Conservation (phyloP, 768 basidiomycete genomes). For the Pulveroboletus sp. region DNA sequence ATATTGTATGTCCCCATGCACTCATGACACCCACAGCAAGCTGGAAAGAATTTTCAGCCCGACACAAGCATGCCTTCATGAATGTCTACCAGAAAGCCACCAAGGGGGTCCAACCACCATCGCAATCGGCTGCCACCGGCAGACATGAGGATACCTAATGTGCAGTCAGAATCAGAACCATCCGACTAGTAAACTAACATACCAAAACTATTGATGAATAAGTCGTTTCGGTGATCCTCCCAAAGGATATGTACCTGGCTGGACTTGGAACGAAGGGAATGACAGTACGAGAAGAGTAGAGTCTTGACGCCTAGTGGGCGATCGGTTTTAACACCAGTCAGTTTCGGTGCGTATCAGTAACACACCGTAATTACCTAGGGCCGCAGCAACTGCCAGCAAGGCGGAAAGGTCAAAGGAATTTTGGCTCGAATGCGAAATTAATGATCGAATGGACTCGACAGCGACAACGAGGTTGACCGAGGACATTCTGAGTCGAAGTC, state of each 20-base stretch:
- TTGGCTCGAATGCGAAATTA: conserved; percentile 54
- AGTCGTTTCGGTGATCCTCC: conserved; percentile 94
- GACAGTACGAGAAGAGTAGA: conserved; percentile 83
- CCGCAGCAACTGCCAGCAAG: conserved; percentile 76
- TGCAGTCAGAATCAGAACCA: background rate
- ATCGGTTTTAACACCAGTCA: background rate
- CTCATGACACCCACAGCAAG: conserved; percentile 76
- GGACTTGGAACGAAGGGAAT: conserved; percentile 67
- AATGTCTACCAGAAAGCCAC: conserved; percentile 62
- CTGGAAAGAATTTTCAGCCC: conserved; percentile 32
- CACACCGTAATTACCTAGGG: conserved; percentile 47
- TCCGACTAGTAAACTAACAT: conserved; percentile 11
- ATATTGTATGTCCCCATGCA: conserved; percentile 73
- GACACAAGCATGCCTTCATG: background rate
- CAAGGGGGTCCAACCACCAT: conserved; percentile 84
- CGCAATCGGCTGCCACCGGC: conserved; percentile 71
- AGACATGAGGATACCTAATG: conserved; percentile 73
- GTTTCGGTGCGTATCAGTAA: background rate
- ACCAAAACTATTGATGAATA: conserved; percentile 83
- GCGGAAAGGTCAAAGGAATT: conserved; percentile 75
- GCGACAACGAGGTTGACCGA: conserved; percentile 88
- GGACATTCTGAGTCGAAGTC: conserved; percentile 58
- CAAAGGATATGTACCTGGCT: conserved; percentile 94
- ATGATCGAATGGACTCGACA: conserved; percentile 76
- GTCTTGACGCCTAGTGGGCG: conserved; percentile 68